Evolutionary conservation across 75 land plant genomes (phyloP).

Genomic region (Chamaecyparis obtusa): DNA sequence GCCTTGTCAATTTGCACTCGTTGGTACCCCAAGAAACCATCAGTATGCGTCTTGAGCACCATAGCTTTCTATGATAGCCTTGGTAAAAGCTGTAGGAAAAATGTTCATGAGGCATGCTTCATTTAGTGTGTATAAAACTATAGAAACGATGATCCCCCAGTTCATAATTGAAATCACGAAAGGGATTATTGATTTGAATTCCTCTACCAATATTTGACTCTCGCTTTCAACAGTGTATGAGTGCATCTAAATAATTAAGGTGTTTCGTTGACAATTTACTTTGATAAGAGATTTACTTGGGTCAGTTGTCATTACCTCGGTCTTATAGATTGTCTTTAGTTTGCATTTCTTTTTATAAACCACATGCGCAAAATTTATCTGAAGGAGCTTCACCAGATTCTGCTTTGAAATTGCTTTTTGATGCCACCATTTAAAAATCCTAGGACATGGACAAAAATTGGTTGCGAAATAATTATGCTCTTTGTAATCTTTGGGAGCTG

Average conservation of each 20-base stretch:
- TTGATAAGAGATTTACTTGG: neutral
- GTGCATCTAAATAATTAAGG: neutral
- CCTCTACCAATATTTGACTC: neutral
- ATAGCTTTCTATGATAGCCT: no score
- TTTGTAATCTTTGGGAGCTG: neutral
- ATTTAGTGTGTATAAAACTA: no score
- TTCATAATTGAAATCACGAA: no score
- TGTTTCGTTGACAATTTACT: neutral
- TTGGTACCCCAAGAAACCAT: no score
- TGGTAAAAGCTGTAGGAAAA: no score
- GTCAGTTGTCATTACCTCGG: neutral
- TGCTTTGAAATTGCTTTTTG: neutral
- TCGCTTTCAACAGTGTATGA: neutral
- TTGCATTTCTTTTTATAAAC: neutral
- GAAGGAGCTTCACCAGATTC: neutral
- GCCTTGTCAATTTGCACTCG: no score
- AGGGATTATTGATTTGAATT: no score
- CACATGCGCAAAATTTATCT: neutral
- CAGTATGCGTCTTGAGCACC: no score
- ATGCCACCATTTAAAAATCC: neutral
- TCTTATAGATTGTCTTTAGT: neutral
- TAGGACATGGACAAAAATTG: neutral
- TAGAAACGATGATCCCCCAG: no score
- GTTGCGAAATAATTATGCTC: neutral
- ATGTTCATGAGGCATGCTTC: no score